These are phyloP conservation scores for Quercus lobata DNA, from an alignment of 331 rosid species.

Conservation along the genomic window DNA sequence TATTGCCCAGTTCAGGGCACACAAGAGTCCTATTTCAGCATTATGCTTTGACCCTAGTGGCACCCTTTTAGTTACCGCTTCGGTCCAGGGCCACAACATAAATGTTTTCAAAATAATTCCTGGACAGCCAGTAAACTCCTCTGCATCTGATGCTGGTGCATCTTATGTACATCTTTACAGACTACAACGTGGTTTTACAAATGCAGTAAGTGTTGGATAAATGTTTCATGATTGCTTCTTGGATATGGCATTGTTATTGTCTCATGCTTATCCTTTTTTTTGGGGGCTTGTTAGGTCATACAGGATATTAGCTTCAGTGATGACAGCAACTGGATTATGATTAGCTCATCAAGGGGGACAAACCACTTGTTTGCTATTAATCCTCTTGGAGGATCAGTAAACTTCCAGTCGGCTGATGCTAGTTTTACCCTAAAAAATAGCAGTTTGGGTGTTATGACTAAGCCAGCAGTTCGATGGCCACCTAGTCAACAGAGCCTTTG, in stretches of 20 bases:
- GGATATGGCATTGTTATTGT: not conserved
- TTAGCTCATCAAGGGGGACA: conserved; percentile 96
- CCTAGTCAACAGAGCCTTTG: conserved; percentile 43
- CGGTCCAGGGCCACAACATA: conserved; percentile 91
- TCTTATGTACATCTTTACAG: conserved; percentile 75
- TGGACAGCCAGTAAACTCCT: conserved; percentile 28
- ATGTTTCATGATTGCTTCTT: not conserved
- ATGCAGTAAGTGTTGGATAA: conserved; percentile 58
- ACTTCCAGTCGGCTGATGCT: conserved; percentile 52
- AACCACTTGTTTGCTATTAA: conserved; percentile 89
- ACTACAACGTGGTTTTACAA: conserved; percentile 91
- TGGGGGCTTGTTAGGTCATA: conserved; percentile 59
- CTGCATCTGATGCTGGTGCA: conserved; percentile 38
- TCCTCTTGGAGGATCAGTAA: conserved; percentile 76
- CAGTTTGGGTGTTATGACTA: conserved; percentile 31
- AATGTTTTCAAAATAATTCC: conserved; percentile 88
- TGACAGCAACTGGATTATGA: conserved; percentile 99
- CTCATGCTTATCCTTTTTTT: conserved; percentile 7
- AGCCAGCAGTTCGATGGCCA: conserved; percentile 35
- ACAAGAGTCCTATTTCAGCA: conserved; percentile 92
- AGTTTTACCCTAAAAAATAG: conserved; percentile 35
- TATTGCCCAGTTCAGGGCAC: conserved; percentile 82
- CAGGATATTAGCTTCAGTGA: conserved; percentile 92
- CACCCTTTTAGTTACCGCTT: conserved; percentile 84
- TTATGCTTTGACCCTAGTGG: conserved; percentile 95